phyloP scores from a whole-genome alignment of 2,329 filamentous ascomycete genomes.

The Pestalotiopsis sp. region DNA sequence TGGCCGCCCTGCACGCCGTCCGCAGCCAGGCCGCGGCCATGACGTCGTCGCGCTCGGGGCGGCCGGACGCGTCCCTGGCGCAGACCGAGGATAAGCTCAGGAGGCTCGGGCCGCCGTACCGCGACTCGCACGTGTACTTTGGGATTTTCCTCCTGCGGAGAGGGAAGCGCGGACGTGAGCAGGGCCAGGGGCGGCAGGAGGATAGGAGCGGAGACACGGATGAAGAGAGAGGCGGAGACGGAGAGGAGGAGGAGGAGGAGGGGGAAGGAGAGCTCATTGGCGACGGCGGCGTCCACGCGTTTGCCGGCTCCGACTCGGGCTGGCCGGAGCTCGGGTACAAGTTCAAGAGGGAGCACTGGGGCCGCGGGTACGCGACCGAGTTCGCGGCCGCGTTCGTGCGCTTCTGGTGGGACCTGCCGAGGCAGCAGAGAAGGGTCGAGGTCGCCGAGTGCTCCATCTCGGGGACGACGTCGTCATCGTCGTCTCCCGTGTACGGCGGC shows the following conservation, averaged over 20 bases:
- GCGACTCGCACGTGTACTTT: slow-evolving; percentile 8
- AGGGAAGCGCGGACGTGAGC: no score
- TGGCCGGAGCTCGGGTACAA: slow-evolving; percentile 17
- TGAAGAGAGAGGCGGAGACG: slow-evolving; percentile 11
- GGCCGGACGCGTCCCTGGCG: neutral
- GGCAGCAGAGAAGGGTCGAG: neutral
- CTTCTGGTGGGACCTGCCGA: slow-evolving; percentile 12
- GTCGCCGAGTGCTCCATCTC: neutral
- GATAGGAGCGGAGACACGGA: no score
- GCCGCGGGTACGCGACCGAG: slow-evolving; percentile 13
- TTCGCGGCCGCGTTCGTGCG: slow-evolving; percentile 6
- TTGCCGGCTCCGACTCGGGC: slow-evolving; percentile 6
- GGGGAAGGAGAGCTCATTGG: slow-evolving; percentile 46
- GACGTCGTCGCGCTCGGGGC: neutral
- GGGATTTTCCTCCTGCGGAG: neutral
- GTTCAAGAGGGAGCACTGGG: slow-evolving; percentile 13
- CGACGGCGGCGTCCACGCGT: slow-evolving; percentile 32
- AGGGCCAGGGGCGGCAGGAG: no score
- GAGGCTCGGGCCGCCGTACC: slow-evolving; percentile 1
- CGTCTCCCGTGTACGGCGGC: neutral
- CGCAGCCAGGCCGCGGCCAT: slow-evolving; percentile 2
- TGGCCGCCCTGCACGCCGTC: neutral
- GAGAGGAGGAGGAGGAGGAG: slow-evolving; percentile 21
- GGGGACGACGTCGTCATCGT: neutral
- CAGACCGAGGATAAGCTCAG: slow-evolving; percentile 5